phyloP scores from a whole-genome alignment of 352 stramenopile species.

The Globisporangium lucens region DNA sequence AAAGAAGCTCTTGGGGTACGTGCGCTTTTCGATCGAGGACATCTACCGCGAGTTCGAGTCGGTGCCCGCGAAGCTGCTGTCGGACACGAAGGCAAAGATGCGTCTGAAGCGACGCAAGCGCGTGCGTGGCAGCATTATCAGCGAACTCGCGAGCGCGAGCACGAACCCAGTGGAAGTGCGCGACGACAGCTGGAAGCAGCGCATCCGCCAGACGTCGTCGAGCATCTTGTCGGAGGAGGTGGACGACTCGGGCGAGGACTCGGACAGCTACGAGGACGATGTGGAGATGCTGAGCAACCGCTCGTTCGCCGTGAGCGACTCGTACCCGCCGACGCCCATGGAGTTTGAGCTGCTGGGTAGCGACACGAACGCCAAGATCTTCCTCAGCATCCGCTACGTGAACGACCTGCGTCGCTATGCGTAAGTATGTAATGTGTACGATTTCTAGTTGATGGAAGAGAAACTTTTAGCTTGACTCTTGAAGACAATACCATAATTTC shows the following conservation, averaged over 20 bases:
- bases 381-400: slow-evolving; percentile 81
- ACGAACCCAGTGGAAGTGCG: slow-evolving; percentile 47
- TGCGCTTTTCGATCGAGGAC: slow-evolving; percentile 80
- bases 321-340: slow-evolving; percentile 47
- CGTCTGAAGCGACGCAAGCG: slow-evolving; percentile 78
- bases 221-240: slow-evolving; percentile 39
- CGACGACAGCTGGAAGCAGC: slow-evolving; percentile 68
- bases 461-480: not conserved
- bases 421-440: slow-evolving; percentile 17
- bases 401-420: slow-evolving; percentile 84
- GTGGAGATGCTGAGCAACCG: slow-evolving; percentile 52
- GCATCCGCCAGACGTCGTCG: slow-evolving; percentile 33
- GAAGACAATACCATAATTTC: not conserved
- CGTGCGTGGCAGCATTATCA: slow-evolving; percentile 77
- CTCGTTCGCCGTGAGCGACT: slow-evolving; percentile 51
- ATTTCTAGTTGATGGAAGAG: not conserved
- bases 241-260: slow-evolving; percentile 27
- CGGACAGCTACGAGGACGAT: slow-evolving; percentile 67
- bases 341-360: slow-evolving; percentile 47
- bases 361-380: slow-evolving; percentile 54
- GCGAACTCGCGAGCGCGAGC: slow-evolving; percentile 45
- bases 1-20: slow-evolving; percentile 71
- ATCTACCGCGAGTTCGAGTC: slow-evolving; percentile 81
- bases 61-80: slow-evolving; percentile 66
- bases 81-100: slow-evolving; percentile 67